These are phyloP conservation scores for Chenopodium quinoa DNA, from an alignment of 148 eudicot species.

Conservation along the genomic window DNA sequence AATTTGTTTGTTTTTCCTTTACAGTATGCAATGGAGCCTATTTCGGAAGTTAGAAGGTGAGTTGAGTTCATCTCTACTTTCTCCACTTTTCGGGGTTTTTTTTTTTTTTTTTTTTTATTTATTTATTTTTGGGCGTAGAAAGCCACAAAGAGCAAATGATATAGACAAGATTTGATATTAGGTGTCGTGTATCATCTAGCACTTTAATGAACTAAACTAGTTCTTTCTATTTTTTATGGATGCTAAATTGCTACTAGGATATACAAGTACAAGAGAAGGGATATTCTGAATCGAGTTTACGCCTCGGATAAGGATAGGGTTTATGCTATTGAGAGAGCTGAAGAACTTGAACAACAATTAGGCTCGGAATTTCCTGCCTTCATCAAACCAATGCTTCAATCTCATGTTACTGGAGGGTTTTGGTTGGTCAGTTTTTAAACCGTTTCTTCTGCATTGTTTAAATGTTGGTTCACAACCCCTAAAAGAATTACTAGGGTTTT, in stretches of 20 bases:
- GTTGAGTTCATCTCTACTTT: constrained; percentile 8
- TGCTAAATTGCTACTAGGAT: constrained; percentile 12
- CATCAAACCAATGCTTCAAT: constrained; percentile 84
- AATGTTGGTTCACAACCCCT: background rate
- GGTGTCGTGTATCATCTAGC: no score
- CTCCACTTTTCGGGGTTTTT: background rate
- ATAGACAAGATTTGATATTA: no score
- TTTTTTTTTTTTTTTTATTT: background rate
- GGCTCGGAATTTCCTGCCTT: constrained; percentile 49
- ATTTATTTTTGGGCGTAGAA: background rate
- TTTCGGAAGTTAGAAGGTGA: constrained; percentile 47
- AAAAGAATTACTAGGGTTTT: no score
- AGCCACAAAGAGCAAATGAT: no score
- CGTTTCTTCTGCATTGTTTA: background rate
- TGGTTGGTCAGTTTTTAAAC: constrained; percentile 56
- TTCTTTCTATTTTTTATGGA: background rate
- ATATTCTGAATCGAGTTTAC: constrained; percentile 44
- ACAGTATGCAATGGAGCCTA: constrained; percentile 43
- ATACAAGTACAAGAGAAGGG: constrained; percentile 35
- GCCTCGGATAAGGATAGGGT: constrained; percentile 55
- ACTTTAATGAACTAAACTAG: no score
- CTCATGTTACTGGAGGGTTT: constrained; percentile 85
- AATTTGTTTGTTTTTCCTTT: constrained; percentile 5
- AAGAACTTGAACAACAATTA: constrained; percentile 36
- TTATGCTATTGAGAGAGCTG: constrained; percentile 48